Evolutionary conservation across 495 filamentous ascomycete species (phyloP).

Genomic region (Geopyxis carbonaria): DNA sequence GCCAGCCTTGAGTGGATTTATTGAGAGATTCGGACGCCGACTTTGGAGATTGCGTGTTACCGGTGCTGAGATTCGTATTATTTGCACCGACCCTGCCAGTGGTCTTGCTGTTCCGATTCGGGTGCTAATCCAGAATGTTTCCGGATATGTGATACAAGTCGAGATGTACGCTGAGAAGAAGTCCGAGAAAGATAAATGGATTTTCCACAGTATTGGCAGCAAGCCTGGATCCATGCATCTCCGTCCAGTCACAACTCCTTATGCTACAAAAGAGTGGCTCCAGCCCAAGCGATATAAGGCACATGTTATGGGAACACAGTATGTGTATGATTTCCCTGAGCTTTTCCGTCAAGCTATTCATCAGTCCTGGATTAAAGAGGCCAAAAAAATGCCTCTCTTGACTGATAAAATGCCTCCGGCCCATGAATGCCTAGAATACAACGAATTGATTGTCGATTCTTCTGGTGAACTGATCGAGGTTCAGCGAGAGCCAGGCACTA

Average conservation of each 20-base stretch:
- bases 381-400: constrained; percentile 51
- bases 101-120: constrained; percentile 81
- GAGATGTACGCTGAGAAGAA: constrained; percentile 96
- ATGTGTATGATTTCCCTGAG: constrained; percentile 99
- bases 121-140: constrained; percentile 96
- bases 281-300: constrained; percentile 99
- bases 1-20: constrained; percentile 81
- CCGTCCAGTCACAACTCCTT: constrained; percentile 74
- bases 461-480: constrained; percentile 83
- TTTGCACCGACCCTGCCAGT: constrained; percentile 77
- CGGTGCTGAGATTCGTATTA: constrained; percentile 92
- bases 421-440: constrained; percentile 90
- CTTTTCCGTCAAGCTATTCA: constrained; percentile 96
- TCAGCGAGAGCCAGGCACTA: constrained; percentile 80
- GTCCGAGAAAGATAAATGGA: constrained; percentile 89
- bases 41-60: constrained; percentile 94
- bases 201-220: constrained; percentile 93
- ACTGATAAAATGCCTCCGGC: constrained; percentile 63
- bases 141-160: constrained; percentile 94
- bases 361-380: constrained; percentile 71
- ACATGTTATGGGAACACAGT: constrained; percentile 96
- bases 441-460: constrained; percentile 84
- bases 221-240: constrained; percentile 95
- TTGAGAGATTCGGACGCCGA: constrained; percentile 88
- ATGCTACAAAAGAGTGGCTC: constrained; percentile 94